phyloP scores from a whole-genome alignment of 1,284 basidiomycete species.

The Microbotryomycetes sp. region DNA sequence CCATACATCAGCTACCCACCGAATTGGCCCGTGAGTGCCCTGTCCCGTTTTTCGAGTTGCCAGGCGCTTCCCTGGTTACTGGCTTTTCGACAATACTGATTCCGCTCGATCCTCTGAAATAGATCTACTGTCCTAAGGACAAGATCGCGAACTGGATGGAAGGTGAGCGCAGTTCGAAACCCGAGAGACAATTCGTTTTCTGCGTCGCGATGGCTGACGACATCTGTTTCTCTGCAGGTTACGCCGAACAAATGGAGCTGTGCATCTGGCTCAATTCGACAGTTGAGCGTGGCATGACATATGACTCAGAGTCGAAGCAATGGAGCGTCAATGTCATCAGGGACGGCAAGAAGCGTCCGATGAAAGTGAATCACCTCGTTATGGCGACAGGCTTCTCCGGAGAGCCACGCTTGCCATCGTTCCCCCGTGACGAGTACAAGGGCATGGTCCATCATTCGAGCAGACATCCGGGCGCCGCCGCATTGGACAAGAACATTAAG shows the following conservation, averaged over 20 bases:
- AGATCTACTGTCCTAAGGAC: slow-evolving; percentile 40
- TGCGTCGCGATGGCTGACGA: too few species aligned
- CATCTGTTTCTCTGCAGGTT: not conserved
- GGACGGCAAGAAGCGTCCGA: slow-evolving; percentile 36
- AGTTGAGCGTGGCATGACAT: slow-evolving; percentile 33
- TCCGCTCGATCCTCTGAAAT: slow-evolving; percentile 33
- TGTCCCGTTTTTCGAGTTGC: too few species aligned
- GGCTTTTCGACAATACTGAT: slow-evolving; percentile 15
- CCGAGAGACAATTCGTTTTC: too few species aligned
- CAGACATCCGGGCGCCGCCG: slow-evolving; percentile 32
- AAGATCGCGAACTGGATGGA: slow-evolving; percentile 42
- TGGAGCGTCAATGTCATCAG: slow-evolving; percentile 45
- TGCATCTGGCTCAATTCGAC: slow-evolving; percentile 38
- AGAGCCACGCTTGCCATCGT: slow-evolving; percentile 41
- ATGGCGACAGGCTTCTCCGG: slow-evolving; percentile 47
- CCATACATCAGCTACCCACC: slow-evolving; percentile 48
- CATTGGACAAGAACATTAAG: slow-evolving; percentile 36
- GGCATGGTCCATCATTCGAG: slow-evolving; percentile 39
- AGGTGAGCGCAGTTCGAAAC: slow-evolving; percentile 36
- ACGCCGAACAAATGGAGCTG: slow-evolving; percentile 37
- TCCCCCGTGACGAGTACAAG: slow-evolving; percentile 38
- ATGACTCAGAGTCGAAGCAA: slow-evolving; percentile 37
- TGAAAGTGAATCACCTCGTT: slow-evolving; percentile 45
- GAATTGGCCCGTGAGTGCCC: slow-evolving; percentile 59
- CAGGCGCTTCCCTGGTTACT: slow-evolving; percentile 48